Base-by-base conservation (phyloP, 768 basidiomycete species). In the Xerocomellus chrysenteron region DNA sequence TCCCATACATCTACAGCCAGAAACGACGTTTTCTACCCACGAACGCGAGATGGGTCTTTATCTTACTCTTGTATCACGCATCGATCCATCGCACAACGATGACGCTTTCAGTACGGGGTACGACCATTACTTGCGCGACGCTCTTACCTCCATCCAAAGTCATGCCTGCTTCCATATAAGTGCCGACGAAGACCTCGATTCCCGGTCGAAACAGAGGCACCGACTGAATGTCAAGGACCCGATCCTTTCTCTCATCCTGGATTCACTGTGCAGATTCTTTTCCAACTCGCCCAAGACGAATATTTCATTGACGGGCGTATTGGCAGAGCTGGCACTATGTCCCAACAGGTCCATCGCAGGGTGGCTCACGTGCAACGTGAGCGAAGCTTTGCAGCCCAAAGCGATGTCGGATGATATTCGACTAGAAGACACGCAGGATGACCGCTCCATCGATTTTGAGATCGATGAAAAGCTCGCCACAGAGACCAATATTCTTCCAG, bases 21-120 rank as follows among this genome's bases (percentile, higher is more conserved):
- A 81, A 55, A 88, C 84, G 35, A 92, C 88, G 19, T 85, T 81
- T 68, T 82, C 81, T n/a, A 88, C 89, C 2, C 90, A 91, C 66
- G 88, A 91, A 65, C 86, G 88, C 24, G 92, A 94, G 74, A 88
- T 90, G 81, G 83, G 80, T 5, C 78, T 94, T 24, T 94, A 94
- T 62, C 79, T 90, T 49, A 76, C 85, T 24, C 80, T 91, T 2
- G 84, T 94, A 17, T 89, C 88, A n/a, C 82, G 87, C 16, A 80
- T 90, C 17, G 86, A 91, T 63, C 87, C 87, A 28, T 80, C 81
- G 17, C 85, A 89, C 62, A 79, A 76, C 58, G 81, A 80, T 39
- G 86, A 90, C 59, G 81, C 79, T 16, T 91, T 92, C 75, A 92
- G 90, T 68, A 92, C 92, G 4, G 87, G 89, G 24, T 92, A 92